Percentiles rank a stretch among this genome's conserved stretches.
Evolutionary conservation across 306 rosid genomes (phyloP).

Genomic region (Hippophae tibetana): DNA sequence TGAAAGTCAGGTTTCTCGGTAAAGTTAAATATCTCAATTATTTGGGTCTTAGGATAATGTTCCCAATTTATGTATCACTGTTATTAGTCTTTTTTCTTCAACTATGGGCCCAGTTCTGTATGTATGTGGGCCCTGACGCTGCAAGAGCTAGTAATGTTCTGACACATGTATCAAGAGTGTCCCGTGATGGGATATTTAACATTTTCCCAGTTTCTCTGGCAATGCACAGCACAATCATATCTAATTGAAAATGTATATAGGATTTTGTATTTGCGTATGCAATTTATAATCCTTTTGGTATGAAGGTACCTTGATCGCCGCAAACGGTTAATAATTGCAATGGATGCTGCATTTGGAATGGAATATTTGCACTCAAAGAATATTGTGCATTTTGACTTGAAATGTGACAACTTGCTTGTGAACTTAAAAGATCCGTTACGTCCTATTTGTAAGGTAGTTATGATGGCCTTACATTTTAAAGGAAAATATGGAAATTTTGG

Average conservation of each 20-base stretch:
- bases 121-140: too few relatives aligned
- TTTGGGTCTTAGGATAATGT: too few relatives aligned
- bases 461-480: background rate
- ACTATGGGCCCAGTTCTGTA: too few relatives aligned
- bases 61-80: too few relatives aligned
- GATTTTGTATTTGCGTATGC: background rate
- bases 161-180: too few relatives aligned
- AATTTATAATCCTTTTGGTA: slow-evolving; percentile 18
- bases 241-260: background rate
- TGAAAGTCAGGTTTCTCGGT: too few relatives aligned
- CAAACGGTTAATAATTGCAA: slow-evolving; percentile 74
- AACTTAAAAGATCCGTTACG: slow-evolving; percentile 74
- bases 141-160: too few relatives aligned
- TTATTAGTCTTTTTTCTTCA: too few relatives aligned
- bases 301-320: slow-evolving; percentile 82
- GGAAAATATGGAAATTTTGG: background rate
- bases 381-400: slow-evolving; percentile 85
- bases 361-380: slow-evolving; percentile 80
- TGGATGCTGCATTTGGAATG: slow-evolving; percentile 97
- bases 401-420: slow-evolving; percentile 87
- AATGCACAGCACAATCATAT: background rate
- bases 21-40: too few relatives aligned
- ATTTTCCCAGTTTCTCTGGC: too few relatives aligned
- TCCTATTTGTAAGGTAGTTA: slow-evolving; percentile 77
- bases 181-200: too few relatives aligned